A percentile compares a stretch with the other conserved stretches of the same genome.
These are phyloP conservation scores for Rhizopogon salebrosus DNA, from an alignment of 768 basidiomycete species.

Conservation along the genomic window DNA sequence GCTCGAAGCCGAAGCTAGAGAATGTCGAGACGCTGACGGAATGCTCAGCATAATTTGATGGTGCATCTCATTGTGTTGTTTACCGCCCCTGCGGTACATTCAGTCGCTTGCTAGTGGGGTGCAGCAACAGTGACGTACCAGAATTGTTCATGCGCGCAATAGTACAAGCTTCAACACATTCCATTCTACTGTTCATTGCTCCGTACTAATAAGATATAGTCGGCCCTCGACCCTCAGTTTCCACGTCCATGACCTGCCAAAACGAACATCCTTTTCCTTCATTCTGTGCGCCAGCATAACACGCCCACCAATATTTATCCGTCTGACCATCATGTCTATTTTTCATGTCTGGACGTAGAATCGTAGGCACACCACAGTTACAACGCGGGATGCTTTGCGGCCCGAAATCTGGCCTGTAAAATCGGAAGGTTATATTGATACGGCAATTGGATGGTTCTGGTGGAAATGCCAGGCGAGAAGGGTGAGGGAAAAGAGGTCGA, in stretches of 20 bases:
- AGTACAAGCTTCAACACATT: no score
- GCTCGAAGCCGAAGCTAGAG: not conserved
- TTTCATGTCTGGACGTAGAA: conserved; percentile 78
- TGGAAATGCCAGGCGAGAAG: conserved; percentile 11
- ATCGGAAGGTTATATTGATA: conserved; percentile 85
- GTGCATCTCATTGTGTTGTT: not conserved
- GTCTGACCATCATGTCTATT: conserved; percentile 48
- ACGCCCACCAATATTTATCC: conserved; percentile 70
- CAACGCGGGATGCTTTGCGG: conserved; percentile 64
- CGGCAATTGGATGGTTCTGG: conserved; percentile 56
- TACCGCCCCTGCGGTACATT: not conserved
- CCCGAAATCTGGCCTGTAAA: conserved; percentile 78
- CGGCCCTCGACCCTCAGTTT: conserved; percentile 59
- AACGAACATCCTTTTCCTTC: conserved; percentile 78
- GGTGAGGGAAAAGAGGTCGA: conserved; percentile 48
- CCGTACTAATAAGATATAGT: conserved; percentile 23
- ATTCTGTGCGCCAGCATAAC: conserved; percentile 77
- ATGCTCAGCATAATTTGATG: not conserved
- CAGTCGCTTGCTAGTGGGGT: not conserved
- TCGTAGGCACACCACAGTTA: conserved; percentile 65
- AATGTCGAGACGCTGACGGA: not conserved
- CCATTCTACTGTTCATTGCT: not conserved
- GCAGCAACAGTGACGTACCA: not conserved
- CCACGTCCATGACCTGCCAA: conserved; percentile 71
- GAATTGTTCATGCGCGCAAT: not conserved